Evolutionary conservation across 495 filamentous ascomycete species (phyloP).

Genomic region (Penicillium canescens): DNA sequence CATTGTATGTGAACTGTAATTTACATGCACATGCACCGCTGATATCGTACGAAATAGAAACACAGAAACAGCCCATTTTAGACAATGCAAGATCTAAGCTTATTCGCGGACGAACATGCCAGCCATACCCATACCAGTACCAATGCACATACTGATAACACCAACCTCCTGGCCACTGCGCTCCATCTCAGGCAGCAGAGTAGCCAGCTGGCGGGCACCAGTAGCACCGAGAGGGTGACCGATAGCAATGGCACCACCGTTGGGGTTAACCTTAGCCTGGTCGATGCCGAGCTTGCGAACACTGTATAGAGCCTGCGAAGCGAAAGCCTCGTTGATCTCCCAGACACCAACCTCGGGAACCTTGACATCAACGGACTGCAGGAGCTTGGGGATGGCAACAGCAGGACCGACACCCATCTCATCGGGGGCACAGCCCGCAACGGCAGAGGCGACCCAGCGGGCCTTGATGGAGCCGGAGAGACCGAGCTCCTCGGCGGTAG

Average conservation of each 20-base stretch:
- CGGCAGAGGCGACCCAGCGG: conserved; percentile 72
- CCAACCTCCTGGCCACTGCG: conserved; percentile 65
- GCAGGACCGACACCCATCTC: conserved; percentile 94
- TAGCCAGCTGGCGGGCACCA: conserved; percentile 78
- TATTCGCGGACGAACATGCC: conserved; percentile 83
- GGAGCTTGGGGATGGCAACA: conserved; percentile 78
- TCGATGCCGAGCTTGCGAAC: conserved; percentile 70
- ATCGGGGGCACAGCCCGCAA: conserved; percentile 77
- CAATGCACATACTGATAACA: conserved; percentile 85
- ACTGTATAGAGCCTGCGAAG: conserved; percentile 83
- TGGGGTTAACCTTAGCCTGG: conserved; percentile 76
- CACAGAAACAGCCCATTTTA: background rate
- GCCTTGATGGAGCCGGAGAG: conserved; percentile 68
- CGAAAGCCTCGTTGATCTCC: conserved; percentile 98
- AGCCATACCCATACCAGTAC: conserved; percentile 91
- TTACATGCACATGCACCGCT: conserved; percentile 32
- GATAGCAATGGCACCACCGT: conserved; percentile 90
- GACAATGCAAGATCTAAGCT: conserved; percentile 13
- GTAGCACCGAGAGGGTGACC: conserved; percentile 94
- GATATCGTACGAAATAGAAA: conserved; percentile 25
- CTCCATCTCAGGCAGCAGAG: conserved; percentile 68
- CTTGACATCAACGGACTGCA: conserved; percentile 62
- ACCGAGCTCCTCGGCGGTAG: conserved; percentile 74
- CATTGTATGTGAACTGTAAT: conserved; percentile 18
- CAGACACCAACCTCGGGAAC: conserved; percentile 77